Base-by-base conservation (phyloP, 805 yeast species). In the Wickerhamiella occidentalis region DNA sequence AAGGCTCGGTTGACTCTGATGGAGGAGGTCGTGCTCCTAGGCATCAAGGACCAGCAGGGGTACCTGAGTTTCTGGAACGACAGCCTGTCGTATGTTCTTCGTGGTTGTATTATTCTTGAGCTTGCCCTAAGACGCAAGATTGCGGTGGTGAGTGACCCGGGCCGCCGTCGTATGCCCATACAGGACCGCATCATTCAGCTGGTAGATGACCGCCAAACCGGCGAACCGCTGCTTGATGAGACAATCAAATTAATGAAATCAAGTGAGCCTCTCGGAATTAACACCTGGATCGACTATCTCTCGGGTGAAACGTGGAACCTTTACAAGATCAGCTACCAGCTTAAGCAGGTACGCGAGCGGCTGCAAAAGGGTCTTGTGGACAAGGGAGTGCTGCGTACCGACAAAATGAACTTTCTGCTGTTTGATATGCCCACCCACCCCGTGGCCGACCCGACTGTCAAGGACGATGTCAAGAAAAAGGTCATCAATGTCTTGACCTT, bases 371-470 rank as follows among this genome's bases (percentile, higher is more conserved):
- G 98, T 0, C 73, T 92, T 48, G 98, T 94, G 35, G 98, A 92
- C 66, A 92, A 92, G 68, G 97, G 98, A 19, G 81, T 92, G 42
- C 74, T 94, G 61, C 80, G 96, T 69, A 92, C 98, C 6, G 98
- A 92, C 67, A 79, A 94, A 65, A 86, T 88, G 64, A 92, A 86
- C 68, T 92, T 92, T 64, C 78, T 92, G 60, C 70, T 92, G 48
- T 92, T 92, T 59, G 98, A 92, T 66, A 92, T 92, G 96, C 95
- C 98, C 26, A 92, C 98, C 7, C 98, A 94, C 66, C 98, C 98
- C 6, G 77, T 92, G 12, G 82, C 88, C 28, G 98, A 92, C 65
- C 75, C 82, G 40, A 70, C 78, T 55, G 80, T 94, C 45, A 92
- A 92, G 67, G 94, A 85, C 56, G 79, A 80, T 49, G 75, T 92